Percentiles rank a stretch among this genome's conserved stretches.
phyloP scores from a whole-genome alignment of 148 eudicot species.

The Heliosperma pusillum region DNA sequence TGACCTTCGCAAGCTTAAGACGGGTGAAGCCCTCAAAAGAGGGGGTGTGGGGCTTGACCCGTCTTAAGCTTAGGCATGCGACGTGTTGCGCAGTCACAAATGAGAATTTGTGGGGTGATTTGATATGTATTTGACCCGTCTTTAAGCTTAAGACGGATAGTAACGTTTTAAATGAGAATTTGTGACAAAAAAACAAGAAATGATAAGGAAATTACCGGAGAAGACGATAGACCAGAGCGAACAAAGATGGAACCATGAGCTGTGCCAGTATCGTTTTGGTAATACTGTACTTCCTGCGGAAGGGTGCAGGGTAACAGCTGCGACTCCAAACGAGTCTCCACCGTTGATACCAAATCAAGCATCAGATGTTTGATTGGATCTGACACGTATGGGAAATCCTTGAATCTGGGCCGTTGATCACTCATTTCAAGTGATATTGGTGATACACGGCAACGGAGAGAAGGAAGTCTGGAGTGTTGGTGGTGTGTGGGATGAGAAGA shows the following conservation, averaged over 20 bases:
- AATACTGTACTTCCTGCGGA: constrained; percentile 57
- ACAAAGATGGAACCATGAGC: constrained; percentile 51
- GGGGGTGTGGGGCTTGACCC: too few relatives aligned
- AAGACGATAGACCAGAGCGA: constrained; percentile 56
- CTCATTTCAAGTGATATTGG: constrained; percentile 17
- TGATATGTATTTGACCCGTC: too few relatives aligned
- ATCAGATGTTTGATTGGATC: constrained; percentile 57
- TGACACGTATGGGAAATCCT: constrained; percentile 71
- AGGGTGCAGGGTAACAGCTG: constrained; percentile 60
- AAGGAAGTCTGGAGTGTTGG: not conserved
- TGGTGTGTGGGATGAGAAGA: not conserved
- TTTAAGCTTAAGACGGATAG: too few relatives aligned
- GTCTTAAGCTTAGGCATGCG: too few relatives aligned
- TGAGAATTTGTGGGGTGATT: too few relatives aligned
- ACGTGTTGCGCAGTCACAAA: too few relatives aligned
- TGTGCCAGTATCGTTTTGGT: constrained; percentile 38
- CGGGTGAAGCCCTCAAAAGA: too few relatives aligned
- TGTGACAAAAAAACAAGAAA: not conserved
- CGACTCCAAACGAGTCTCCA: constrained; percentile 48
- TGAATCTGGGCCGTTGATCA: constrained; percentile 35
- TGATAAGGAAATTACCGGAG: constrained; percentile 44
- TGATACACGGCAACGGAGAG: not conserved
- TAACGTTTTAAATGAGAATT: too few relatives aligned
- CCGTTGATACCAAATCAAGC: constrained; percentile 55
- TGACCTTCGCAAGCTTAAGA: too few relatives aligned